Base-by-base conservation (phyloP, 2,329 filamentous ascomycete genomes). In the Microsporum audouinii region DNA sequence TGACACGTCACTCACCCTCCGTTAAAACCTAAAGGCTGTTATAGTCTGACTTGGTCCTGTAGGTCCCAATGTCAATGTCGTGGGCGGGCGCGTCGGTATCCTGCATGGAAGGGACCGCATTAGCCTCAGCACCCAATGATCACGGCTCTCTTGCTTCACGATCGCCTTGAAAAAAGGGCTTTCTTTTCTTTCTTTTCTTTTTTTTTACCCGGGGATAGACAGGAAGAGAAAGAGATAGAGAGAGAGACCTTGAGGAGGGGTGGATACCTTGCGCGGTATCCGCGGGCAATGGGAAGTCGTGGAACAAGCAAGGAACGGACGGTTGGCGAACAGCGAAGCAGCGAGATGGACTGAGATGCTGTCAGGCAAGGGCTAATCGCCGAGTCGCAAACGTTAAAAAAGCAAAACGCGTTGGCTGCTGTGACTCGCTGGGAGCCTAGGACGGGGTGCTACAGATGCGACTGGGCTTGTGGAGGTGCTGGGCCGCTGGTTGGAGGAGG, bases 1-100 rank as follows among this genome's bases (percentile, higher is more conserved):
- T 57, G 55, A 74, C 76, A 78, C 75, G 76, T 78, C 76, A 78
- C 67, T 65, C 56, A 49, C 60, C 41, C 34, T 57, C 55, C 55
- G 55, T 39, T 6, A 38, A 57, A 57, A 38, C 38, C 17, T 57
- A 41, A 38, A 57, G 10, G 31, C 55, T 27, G 27, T 27, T 38
- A 29, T 38, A 41, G 34, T 38, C 38, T 57, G 33, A 39, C 38
- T 57, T 41, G 55, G 55, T 53, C 49, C 55, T 57, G 55, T 41
- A 39, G 38, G 55, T 57, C 55, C 38, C 49, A 53, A 53, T n/a
- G 29, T 53, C 49, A 53, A 53, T 10, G 49, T 31, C 49, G 49
- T 53, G 49, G 49, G 49, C 29, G 49, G 49, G 49, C 49, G 49
- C 49, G 49, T 33, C 33, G 49, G 49, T 53, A 27, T 33, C 49